These are phyloP conservation scores for Trichoderma orchidacearum DNA, from an alignment of 495 filamentous ascomycete species.

Conservation along the genomic window DNA sequence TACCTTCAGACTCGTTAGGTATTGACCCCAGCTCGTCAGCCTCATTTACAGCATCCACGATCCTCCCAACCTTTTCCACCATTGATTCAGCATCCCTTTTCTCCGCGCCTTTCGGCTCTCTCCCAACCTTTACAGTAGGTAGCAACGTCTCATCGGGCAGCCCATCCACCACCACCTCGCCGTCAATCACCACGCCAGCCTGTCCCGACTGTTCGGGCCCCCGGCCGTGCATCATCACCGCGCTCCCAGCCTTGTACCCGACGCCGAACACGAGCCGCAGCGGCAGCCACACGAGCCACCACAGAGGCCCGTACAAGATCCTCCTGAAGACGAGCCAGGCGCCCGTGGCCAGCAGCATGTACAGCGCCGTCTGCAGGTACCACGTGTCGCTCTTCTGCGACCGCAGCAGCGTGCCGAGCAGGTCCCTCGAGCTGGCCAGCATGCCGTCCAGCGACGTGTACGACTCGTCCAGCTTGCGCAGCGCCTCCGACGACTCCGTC, in stretches of 20 bases:
- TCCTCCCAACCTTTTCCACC: constrained; percentile 34
- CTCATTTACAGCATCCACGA: constrained; percentile 23
- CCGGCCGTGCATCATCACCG: constrained; percentile 15
- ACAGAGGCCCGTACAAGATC: constrained; percentile 76
- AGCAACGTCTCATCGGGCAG: constrained; percentile 33
- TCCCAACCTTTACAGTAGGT: constrained; percentile 22
- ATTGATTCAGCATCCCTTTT: constrained; percentile 18
- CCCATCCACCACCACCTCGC: constrained; percentile 17
- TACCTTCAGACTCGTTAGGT: background rate
- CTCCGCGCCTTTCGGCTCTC: constrained; percentile 6
- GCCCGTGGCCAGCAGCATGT: constrained; percentile 62
- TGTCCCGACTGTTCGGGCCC: constrained; percentile 22
- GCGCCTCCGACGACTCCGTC: constrained; percentile 64
- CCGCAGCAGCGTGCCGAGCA: constrained; percentile 66
- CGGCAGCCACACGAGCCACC: constrained; percentile 78
- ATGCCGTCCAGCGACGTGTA: constrained; percentile 70
- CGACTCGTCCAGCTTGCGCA: constrained; percentile 61
- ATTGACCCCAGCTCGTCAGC: background rate
- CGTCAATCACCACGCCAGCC: constrained; percentile 11
- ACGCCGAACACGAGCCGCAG: constrained; percentile 42
- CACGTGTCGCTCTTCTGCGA: constrained; percentile 92
- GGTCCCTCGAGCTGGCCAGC: constrained; percentile 53
- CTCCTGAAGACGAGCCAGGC: constrained; percentile 76
- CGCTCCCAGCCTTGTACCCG: constrained; percentile 28
- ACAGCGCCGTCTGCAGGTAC: constrained; percentile 85